phyloP scores from a whole-genome alignment of 108 stramenopile genomes.

The Nannochloropsis granulata region DNA sequence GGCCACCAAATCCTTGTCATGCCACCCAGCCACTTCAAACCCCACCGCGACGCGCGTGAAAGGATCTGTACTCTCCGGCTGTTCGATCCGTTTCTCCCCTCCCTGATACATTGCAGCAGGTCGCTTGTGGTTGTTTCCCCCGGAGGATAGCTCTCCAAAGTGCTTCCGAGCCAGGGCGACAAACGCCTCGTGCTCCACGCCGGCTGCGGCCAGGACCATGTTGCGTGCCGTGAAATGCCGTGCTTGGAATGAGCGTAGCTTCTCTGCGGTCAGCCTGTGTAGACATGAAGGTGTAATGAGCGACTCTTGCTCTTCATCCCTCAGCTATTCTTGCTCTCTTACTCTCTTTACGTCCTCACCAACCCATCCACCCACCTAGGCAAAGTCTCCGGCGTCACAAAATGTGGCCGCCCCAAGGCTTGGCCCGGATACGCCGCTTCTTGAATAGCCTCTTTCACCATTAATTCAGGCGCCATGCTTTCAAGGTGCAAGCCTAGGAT shows the following conservation, averaged over 20 bases:
- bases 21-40: constrained; percentile 90
- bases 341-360: neutral
- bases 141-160: constrained; percentile 50
- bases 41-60: constrained; percentile 70
- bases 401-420: constrained; percentile 43
- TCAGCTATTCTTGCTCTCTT: no score
- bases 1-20: constrained; percentile 65
- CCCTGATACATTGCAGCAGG: constrained; percentile 21
- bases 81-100: constrained; percentile 33
- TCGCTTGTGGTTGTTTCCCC: neutral
- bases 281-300: neutral
- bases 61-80: constrained; percentile 38
- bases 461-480: constrained; percentile 53
- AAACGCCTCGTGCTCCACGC: constrained; percentile 74
- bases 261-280: neutral
- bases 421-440: constrained; percentile 59
- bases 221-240: constrained; percentile 45
- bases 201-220: constrained; percentile 79
- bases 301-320: neutral
- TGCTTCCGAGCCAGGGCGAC: constrained; percentile 57
- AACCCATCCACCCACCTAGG: neutral
- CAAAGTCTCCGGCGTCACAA: constrained; percentile 40
- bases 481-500: constrained; percentile 60
- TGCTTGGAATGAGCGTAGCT: neutral
- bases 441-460: constrained; percentile 68